A percentile compares a stretch with the other conserved stretches of the same genome.
Evolutionary conservation across 2,329 filamentous ascomycete genomes (phyloP).

Genomic region (Ceratocystiopsis minuta): DNA sequence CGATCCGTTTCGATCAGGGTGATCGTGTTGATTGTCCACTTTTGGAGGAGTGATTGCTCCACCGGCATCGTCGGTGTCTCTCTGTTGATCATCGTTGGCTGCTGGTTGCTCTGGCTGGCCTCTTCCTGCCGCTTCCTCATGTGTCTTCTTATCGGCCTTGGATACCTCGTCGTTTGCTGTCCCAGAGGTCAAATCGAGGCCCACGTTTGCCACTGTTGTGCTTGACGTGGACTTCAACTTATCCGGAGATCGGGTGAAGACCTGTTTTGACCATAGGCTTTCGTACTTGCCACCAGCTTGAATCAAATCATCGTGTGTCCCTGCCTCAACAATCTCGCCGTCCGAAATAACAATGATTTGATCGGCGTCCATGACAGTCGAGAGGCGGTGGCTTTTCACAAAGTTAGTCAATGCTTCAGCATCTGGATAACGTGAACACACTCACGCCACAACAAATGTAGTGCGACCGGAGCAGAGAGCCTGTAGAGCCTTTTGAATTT

Average conservation of each 20-base stretch:
- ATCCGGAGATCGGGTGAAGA: conserved; percentile 29
- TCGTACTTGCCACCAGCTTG: conserved; percentile 41
- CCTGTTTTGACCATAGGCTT: conserved; percentile 47
- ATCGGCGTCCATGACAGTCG: conserved; percentile 53
- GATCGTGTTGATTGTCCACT: too few species aligned
- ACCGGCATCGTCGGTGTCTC: too few species aligned
- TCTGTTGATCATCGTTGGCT: too few species aligned
- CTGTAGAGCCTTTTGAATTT: conserved; percentile 44
- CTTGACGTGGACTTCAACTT: conserved; percentile 8
- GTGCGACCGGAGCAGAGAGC: conserved; percentile 42
- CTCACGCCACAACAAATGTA: conserved; percentile 47
- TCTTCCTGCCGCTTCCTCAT: too few species aligned
- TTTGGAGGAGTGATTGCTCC: too few species aligned
- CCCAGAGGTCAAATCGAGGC: conserved; percentile 22
- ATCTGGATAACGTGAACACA: conserved; percentile 4
- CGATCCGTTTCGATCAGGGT: too few species aligned
- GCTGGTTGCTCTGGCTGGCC: too few species aligned
- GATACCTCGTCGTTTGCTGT: conserved; percentile 17
- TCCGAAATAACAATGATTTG: conserved; percentile 46
- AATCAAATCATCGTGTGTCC: conserved; percentile 41
- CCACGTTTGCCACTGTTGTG: conserved; percentile 9
- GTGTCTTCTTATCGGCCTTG: conserved; percentile 13
- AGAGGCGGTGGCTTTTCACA: conserved; percentile 39
- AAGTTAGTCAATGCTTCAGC: neutral
- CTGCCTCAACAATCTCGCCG: conserved; percentile 45